Percentiles rank a stretch among this genome's conserved stretches.
Conservation (phyloP, 2,329 filamentous ascomycete species). For the Colletotrichum limetticola region DNA sequence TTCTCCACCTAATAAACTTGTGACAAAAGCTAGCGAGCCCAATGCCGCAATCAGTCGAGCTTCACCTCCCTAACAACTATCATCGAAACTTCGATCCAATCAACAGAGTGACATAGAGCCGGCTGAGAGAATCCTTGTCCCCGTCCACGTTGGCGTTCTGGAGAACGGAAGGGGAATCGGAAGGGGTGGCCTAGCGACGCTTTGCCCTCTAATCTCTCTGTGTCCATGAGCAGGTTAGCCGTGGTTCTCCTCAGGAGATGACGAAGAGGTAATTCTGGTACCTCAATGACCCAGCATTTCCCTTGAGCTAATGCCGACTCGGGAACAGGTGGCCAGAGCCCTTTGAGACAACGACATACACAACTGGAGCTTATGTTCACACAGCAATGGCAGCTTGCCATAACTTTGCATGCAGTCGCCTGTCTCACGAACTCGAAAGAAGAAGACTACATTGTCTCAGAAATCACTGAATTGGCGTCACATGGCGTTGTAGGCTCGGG, state of each 20-base stretch:
- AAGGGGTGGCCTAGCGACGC: neutral
- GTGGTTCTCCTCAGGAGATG: neutral
- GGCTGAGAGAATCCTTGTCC: constrained; percentile 1
- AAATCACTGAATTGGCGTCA: neutral
- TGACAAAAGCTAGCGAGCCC: constrained; percentile 21
- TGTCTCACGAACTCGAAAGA: neutral
- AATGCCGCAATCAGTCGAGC: constrained; percentile 28
- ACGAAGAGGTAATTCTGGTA: neutral
- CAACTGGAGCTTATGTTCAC: neutral
- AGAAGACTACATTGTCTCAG: neutral
- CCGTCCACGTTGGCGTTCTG: neutral
- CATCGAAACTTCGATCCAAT: constrained; percentile 23
- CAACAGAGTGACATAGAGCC: neutral
- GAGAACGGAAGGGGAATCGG: constrained; percentile 4
- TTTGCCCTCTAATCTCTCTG: constrained; percentile 1
- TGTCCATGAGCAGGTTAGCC: neutral
- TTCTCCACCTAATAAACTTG: constrained; percentile 36
- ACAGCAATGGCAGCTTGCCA: neutral
- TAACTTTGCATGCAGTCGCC: neutral
- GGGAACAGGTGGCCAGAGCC: neutral
- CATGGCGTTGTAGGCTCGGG: neutral
- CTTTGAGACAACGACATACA: neutral
- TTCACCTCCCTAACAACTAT: neutral
- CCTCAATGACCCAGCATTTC: neutral
- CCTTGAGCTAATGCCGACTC: neutral